Conservation (phyloP, 306 rosid species). For the Castanospermum australe region DNA sequence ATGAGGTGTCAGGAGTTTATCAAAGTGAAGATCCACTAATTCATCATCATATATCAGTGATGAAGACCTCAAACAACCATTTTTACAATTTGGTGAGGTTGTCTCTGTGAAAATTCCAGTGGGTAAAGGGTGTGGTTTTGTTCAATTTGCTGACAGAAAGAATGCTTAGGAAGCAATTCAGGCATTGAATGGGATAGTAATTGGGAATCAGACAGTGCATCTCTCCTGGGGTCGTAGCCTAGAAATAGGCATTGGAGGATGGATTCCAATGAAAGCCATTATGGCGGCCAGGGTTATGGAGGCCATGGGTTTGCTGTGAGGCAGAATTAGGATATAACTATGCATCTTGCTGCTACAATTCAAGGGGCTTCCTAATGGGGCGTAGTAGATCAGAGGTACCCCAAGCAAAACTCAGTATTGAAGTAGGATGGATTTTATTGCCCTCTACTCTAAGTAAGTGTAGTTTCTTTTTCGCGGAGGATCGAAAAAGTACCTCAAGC, state of each 20-base stretch:
- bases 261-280: constrained; percentile 66
- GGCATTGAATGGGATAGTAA: too few species aligned
- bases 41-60: constrained; percentile 60
- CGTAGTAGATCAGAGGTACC: not conserved
- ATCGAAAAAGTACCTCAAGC: too few species aligned
- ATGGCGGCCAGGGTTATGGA: constrained; percentile 63
- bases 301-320: constrained; percentile 58
- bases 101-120: constrained; percentile 70
- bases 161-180: too few species aligned
- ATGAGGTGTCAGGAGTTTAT: too few species aligned
- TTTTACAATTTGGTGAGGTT: constrained; percentile 66
- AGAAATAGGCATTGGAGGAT: constrained; percentile 97
- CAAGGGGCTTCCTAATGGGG: constrained; percentile 68
- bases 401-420: constrained; percentile 23
- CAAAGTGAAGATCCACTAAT: too few species aligned
- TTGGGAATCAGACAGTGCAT: too few species aligned
- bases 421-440: constrained; percentile 55
- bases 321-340: constrained; percentile 69
- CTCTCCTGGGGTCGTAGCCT: too few species aligned
- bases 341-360: constrained; percentile 63
- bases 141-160: constrained; percentile 61
- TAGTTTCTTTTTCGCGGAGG: too few species aligned
- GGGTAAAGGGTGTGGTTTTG: constrained; percentile 80
- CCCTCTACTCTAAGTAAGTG: constrained; percentile 39
- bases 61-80: constrained; percentile 69